Evolutionary conservation across 2,329 filamentous ascomycete species (phyloP).

Genomic region (Fusarium sterilihyphosum): DNA sequence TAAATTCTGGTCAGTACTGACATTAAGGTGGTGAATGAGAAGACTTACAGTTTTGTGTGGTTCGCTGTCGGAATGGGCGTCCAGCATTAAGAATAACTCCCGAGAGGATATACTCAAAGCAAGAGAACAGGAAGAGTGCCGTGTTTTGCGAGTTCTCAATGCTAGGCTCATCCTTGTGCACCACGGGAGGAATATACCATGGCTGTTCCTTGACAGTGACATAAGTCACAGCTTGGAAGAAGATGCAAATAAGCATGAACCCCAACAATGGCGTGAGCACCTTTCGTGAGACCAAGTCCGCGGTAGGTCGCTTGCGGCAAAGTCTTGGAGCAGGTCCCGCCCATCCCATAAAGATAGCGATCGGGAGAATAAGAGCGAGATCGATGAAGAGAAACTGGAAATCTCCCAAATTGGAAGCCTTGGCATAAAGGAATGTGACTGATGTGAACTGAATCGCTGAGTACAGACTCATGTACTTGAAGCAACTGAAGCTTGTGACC

Average conservation of each 20-base stretch:
- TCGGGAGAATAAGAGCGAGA: slow-evolving; percentile 88
- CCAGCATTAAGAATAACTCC: slow-evolving; percentile 93
- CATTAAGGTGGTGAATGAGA: no score
- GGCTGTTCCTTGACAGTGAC: slow-evolving; percentile 78
- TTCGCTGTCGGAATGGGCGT: slow-evolving; percentile 84
- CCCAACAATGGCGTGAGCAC: slow-evolving; percentile 89
- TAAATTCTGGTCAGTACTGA: slow-evolving; percentile 47
- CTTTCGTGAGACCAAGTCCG: slow-evolving; percentile 91
- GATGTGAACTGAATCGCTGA: slow-evolving; percentile 99
- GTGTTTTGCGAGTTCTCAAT: slow-evolving; percentile 95
- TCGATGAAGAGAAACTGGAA: slow-evolving; percentile 99
- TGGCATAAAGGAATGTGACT: slow-evolving; percentile 95
- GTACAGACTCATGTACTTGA: slow-evolving; percentile 99
- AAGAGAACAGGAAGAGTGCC: slow-evolving; percentile 86
- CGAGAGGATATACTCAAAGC: slow-evolving; percentile 93
- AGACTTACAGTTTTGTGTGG: slow-evolving; percentile 78
- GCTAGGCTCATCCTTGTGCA: slow-evolving; percentile 83
- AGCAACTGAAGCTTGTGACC: slow-evolving; percentile 99
- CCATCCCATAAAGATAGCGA: slow-evolving; percentile 99
- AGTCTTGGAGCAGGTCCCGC: slow-evolving; percentile 82
- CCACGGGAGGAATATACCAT: slow-evolving; percentile 86
- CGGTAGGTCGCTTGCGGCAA: slow-evolving; percentile 86
- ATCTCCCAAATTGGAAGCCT: slow-evolving; percentile 92
- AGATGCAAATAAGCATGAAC: slow-evolving; percentile 83
- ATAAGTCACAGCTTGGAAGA: slow-evolving; percentile 80